Evolutionary conservation across 1,139 yeast species (phyloP).

Genomic region (Citeromyces siamensis): DNA sequence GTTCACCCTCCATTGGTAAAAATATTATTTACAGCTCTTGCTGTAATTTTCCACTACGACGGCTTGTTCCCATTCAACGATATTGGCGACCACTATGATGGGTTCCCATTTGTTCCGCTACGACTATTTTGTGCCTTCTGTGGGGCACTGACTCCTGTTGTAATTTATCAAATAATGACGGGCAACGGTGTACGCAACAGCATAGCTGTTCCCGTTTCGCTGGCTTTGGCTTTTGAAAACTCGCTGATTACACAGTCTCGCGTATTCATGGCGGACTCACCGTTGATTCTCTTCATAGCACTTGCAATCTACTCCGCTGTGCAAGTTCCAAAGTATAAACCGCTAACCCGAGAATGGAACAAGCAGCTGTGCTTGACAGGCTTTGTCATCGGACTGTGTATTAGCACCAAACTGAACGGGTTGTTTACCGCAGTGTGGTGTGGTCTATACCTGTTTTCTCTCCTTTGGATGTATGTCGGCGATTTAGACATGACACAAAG

Average conservation of each 20-base stretch:
- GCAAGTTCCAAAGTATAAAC: slow-evolving; percentile 22
- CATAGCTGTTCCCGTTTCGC: slow-evolving; percentile 31
- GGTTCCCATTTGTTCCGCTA: slow-evolving; percentile 29
- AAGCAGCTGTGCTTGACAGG: slow-evolving; percentile 29
- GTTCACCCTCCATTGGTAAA: slow-evolving; percentile 52
- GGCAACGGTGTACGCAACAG: slow-evolving; percentile 28
- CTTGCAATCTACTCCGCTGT: slow-evolving; percentile 32
- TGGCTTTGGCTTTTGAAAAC: slow-evolving; percentile 38
- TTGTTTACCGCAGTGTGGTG: slow-evolving; percentile 40
- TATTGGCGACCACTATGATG: slow-evolving; percentile 23
- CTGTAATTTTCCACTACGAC: slow-evolving; percentile 28
- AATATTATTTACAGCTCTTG: slow-evolving; percentile 31
- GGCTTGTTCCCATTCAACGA: slow-evolving; percentile 24
- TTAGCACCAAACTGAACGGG: slow-evolving; percentile 45
- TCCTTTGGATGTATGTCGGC: slow-evolving; percentile 45
- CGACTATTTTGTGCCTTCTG: slow-evolving; percentile 41
- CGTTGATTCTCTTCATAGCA: slow-evolving; percentile 33
- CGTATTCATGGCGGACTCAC: slow-evolving; percentile 35
- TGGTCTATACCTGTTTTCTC: slow-evolving; percentile 23
- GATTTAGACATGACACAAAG: slow-evolving; percentile 32
- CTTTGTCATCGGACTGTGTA: slow-evolving; percentile 35
- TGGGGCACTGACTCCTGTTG: slow-evolving; percentile 31
- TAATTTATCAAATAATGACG: slow-evolving; percentile 37
- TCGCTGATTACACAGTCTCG: slow-evolving; percentile 39
- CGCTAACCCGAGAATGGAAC: slow-evolving; percentile 33